Percentiles rank a stretch among this genome's conserved stretches.
These are phyloP conservation scores for Cryptococcus depauperatus DNA, from an alignment of 1,284 basidiomycete genomes.

Conservation along the genomic window DNA sequence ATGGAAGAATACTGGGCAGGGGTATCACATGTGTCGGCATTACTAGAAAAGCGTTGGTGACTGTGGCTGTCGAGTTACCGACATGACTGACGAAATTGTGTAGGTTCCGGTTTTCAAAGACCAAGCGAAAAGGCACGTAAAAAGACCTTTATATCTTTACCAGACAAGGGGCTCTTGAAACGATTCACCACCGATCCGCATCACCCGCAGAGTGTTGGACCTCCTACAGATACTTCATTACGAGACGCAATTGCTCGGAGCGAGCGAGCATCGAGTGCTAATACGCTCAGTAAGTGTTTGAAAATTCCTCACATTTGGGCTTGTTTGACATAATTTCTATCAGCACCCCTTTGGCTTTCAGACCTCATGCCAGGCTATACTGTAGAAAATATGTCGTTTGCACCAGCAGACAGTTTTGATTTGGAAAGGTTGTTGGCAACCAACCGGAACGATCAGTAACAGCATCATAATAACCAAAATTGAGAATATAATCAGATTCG, in stretches of 20 bases:
- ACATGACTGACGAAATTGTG: not conserved
- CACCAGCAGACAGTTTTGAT: conserved; percentile 42
- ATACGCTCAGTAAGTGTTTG: conserved; percentile 19
- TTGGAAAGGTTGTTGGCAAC: conserved; percentile 32
- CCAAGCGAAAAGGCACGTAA: conserved; percentile 18
- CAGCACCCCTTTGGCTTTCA: conserved; percentile 33
- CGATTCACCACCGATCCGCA: conserved; percentile 42
- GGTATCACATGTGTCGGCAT: conserved; percentile 33
- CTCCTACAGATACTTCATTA: conserved; percentile 44
- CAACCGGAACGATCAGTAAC: not conserved
- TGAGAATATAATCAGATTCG: too few species aligned
- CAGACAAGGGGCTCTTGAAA: conserved; percentile 43
- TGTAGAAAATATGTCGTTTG: conserved; percentile 42
- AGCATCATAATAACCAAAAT: not conserved
- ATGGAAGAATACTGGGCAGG: conserved; percentile 47
- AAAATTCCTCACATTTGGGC: too few species aligned
- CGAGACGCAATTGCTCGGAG: conserved; percentile 39
- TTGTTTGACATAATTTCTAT: not conserved
- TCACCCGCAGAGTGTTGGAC: conserved; percentile 42
- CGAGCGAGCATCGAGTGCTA: conserved; percentile 13
- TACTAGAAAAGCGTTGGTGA: conserved; percentile 40
- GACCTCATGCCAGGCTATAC: conserved; percentile 43
- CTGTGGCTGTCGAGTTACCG: too few species aligned
- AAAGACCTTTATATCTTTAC: conserved; percentile 45
- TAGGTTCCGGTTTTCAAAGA: conserved; percentile 27